Conservation (phyloP, 116 monocot species). For the Iris pallida region DNA sequence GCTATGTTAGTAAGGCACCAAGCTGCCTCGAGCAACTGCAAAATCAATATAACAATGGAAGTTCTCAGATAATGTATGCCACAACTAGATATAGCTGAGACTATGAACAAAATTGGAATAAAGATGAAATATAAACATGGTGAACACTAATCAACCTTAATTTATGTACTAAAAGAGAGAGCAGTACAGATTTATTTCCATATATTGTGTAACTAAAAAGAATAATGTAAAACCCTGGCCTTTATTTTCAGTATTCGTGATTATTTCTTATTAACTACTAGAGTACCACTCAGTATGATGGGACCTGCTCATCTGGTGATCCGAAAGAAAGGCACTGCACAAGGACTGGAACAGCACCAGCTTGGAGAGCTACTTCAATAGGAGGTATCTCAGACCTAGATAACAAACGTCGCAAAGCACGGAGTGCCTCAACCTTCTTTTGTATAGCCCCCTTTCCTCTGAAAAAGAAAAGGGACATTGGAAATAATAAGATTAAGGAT, state of each 20-base stretch:
- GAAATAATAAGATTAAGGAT: neutral
- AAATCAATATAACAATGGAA: conserved; percentile 8
- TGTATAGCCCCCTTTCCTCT: conserved; percentile 71
- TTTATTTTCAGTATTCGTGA: too few relatives aligned
- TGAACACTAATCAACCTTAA: too few relatives aligned
- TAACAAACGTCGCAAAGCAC: conserved; percentile 67
- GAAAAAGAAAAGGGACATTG: conserved; percentile 1
- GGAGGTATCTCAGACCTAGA: conserved; percentile 86
- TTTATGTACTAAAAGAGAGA: neutral
- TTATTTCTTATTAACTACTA: neutral
- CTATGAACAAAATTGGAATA: neutral
- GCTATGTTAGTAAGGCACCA: conserved; percentile 99
- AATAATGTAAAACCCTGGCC: too few relatives aligned
- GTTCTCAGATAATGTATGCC: neutral
- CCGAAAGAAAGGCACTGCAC: conserved; percentile 86
- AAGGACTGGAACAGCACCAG: conserved; percentile 70
- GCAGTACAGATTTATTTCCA: neutral
- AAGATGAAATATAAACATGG: neutral
- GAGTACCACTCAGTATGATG: conserved; percentile 5
- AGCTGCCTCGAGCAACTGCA: conserved; percentile 95
- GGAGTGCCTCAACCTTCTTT: conserved; percentile 63
- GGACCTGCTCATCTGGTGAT: conserved; percentile 87
- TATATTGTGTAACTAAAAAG: too few relatives aligned
- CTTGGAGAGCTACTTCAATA: conserved; percentile 67
- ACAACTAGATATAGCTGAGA: neutral